A percentile compares a stretch with the other conserved stretches of the same genome.
Evolutionary conservation across 805 yeast genomes (phyloP).

Genomic region (Monosporozyma siamensis): DNA sequence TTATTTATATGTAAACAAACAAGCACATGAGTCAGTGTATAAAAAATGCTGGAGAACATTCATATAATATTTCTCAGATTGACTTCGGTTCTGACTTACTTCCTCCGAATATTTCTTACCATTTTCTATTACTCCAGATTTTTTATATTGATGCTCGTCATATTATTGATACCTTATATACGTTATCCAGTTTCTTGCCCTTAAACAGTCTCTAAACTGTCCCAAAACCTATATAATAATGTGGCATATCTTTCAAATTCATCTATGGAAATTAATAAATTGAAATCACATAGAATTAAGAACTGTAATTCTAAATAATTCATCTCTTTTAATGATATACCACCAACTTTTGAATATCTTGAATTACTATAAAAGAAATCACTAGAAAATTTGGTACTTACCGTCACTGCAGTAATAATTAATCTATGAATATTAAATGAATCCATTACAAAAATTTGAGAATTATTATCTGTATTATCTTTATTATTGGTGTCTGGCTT

Average conservation of each 20-base stretch:
- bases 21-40: too few species aligned
- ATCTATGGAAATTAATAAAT: conserved; percentile 76
- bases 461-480: conserved; percentile 13
- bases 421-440: conserved; percentile 90
- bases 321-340: conserved; percentile 84
- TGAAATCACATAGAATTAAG: conserved; percentile 72
- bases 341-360: conserved; percentile 92
- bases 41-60: too few species aligned
- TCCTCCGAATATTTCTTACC: too few species aligned
- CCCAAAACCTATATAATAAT: conserved; percentile 55
- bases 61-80: too few species aligned
- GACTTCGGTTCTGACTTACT: too few species aligned
- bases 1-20: too few species aligned
- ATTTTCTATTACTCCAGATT: too few species aligned
- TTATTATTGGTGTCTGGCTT: conserved; percentile 9
- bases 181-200: not conserved
- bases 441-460: conserved; percentile 85
- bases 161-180: too few species aligned
- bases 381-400: conserved; percentile 87
- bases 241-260: conserved; percentile 90
- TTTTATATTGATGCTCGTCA: too few species aligned
- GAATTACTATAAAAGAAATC: conserved; percentile 92
- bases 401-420: conserved; percentile 90
- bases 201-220: conserved; percentile 1
- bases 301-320: conserved; percentile 90